Conservation (phyloP, 306 rosid species). For the Elaeagnus macrophylla region DNA sequence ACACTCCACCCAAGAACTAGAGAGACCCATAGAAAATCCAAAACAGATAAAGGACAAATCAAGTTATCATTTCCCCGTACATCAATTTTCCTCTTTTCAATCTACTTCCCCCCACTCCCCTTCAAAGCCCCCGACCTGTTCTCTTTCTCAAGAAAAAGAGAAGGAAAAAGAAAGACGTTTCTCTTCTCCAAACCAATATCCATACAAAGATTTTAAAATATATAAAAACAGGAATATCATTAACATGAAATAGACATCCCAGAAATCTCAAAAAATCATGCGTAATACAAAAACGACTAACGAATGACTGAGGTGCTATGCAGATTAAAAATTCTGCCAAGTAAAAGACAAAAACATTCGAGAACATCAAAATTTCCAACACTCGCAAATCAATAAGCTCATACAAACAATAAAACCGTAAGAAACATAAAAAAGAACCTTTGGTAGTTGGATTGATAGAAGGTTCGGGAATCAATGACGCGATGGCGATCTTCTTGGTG, state of each 20-base stretch:
- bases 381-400: neutral
- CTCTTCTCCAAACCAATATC: neutral
- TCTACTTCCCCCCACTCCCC: too few relatives aligned
- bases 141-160: too few relatives aligned
- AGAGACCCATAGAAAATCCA: too few relatives aligned
- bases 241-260: too few relatives aligned
- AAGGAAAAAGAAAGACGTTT: too few relatives aligned
- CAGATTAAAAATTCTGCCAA: neutral
- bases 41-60: too few relatives aligned
- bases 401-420: neutral
- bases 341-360: neutral
- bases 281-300: neutral
- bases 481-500: constrained; percentile 35
- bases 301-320: neutral
- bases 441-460: constrained; percentile 50
- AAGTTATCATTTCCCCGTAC: too few relatives aligned
- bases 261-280: too few relatives aligned
- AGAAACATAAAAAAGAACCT: constrained; percentile 25
- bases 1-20: too few relatives aligned
- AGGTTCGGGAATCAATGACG: constrained; percentile 52
- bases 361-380: neutral
- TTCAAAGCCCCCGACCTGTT: too few relatives aligned
- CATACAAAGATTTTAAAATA: neutral
- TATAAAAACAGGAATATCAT: neutral
- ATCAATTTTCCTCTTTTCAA: too few relatives aligned